Percentiles rank a stretch among this genome's conserved stretches.
Evolutionary conservation across 148 eudicot species (phyloP).

Genomic region (Rhododendron ferrugineum): DNA sequence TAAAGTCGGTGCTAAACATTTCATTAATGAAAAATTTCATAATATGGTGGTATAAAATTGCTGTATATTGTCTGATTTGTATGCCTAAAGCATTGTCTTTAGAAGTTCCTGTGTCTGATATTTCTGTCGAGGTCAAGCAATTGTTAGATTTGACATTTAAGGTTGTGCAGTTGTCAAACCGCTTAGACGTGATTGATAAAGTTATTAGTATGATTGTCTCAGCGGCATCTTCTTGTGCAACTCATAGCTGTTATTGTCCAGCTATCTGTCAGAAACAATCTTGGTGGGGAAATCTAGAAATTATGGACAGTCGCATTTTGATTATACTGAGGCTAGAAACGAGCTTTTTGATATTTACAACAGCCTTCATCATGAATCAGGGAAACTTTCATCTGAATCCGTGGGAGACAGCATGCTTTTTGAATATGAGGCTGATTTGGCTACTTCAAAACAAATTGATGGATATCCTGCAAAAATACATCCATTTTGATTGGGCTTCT

Average conservation of each 20-base stretch:
- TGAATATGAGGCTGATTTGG: constrained; percentile 54
- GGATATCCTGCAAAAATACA: constrained; percentile 42
- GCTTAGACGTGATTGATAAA: constrained; percentile 34
- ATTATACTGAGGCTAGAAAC: constrained; percentile 45
- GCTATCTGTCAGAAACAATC: constrained; percentile 34
- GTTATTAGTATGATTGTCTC: constrained; percentile 46
- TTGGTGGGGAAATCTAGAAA: constrained; percentile 24
- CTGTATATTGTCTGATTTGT: constrained; percentile 22
- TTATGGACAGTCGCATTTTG: constrained; percentile 29
- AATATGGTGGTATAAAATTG: not conserved
- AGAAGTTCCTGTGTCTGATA: constrained; percentile 39
- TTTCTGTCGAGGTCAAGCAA: constrained; percentile 55
- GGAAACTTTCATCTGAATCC: constrained; percentile 30
- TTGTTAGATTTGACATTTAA: constrained; percentile 57
- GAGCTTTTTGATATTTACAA: constrained; percentile 51
- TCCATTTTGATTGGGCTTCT: constrained; percentile 32
- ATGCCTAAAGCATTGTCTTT: constrained; percentile 52
- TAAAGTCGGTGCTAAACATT: not conserved
- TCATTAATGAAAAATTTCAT: not conserved
- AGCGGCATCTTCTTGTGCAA: constrained; percentile 56
- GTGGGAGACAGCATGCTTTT: constrained; percentile 46
- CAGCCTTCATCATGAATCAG: constrained; percentile 32
- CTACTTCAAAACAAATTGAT: constrained; percentile 65
- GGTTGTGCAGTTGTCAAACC: constrained; percentile 42
- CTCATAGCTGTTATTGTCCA: constrained; percentile 33